Evolutionary conservation across 371 early-diverging fungal genomes (phyloP).

Genomic region (Fennellomyces sp.): DNA sequence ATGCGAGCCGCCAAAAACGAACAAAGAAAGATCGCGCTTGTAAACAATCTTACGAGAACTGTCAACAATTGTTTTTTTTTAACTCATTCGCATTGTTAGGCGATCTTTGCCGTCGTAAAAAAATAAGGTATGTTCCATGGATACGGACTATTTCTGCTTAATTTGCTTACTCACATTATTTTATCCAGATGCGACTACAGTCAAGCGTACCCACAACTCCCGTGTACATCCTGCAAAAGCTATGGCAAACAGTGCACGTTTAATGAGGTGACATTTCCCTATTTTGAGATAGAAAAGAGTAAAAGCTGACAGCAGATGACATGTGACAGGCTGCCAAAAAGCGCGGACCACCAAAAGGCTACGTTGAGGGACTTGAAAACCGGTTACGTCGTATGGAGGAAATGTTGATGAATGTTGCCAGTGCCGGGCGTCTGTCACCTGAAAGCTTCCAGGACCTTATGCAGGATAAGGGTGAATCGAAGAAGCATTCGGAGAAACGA

Average conservation of each 20-base stretch:
- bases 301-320: not conserved
- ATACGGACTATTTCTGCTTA: not conserved
- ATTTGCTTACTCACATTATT: not conserved
- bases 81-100: conserved; percentile 6
- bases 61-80: not conserved
- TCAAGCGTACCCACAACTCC: conserved; percentile 6
- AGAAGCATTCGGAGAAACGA: not conserved
- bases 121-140: conserved; percentile 14
- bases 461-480: not conserved
- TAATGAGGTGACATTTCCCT: conserved; percentile 10
- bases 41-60: not conserved
- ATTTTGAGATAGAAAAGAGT: not conserved
- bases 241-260: conserved; percentile 18
- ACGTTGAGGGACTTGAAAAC: conserved; percentile 20
- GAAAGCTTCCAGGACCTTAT: conserved; percentile 5
- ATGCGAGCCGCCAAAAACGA: conserved; percentile 4
- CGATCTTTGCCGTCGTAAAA: conserved; percentile 22
- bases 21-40: conserved; percentile 16
- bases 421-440: conserved; percentile 28
- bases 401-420: conserved; percentile 27
- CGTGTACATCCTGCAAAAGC: conserved; percentile 17
- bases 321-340: conserved; percentile 26
- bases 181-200: conserved; percentile 17
- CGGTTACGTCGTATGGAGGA: conserved; percentile 23
- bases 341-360: conserved; percentile 58